Conservation (phyloP, 495 filamentous ascomycete species). For the Aspergillus diversus region DNA sequence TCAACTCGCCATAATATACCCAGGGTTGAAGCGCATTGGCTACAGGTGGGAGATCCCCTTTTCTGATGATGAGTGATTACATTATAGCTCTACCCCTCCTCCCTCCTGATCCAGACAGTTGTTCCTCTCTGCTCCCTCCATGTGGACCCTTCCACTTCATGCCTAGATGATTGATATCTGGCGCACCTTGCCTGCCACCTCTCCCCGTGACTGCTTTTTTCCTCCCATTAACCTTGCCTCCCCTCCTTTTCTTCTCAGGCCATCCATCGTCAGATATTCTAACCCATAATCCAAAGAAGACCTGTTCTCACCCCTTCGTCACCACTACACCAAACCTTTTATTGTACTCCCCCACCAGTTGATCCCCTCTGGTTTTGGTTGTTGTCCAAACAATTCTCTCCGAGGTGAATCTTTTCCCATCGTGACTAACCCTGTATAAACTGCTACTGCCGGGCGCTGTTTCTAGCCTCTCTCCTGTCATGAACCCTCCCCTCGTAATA, state of each 20-base stretch:
- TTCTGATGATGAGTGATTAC: conserved; percentile 16
- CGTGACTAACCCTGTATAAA: conserved; percentile 8
- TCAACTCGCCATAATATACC: conserved; percentile 18
- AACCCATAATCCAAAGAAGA: conserved; percentile 2
- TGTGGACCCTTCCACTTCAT: conserved; percentile 16
- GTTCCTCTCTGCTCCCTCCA: conserved; percentile 15
- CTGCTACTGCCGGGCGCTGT: conserved; percentile 1
- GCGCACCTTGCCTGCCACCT: conserved; percentile 8
- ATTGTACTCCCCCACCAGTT: conserved; percentile 4
- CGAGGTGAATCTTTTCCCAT: conserved; percentile 15
- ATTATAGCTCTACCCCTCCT: conserved; percentile 13
- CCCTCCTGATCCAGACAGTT: conserved; percentile 18
- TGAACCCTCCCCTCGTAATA: conserved; percentile 25
- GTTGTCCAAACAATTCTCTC: conserved; percentile 11
- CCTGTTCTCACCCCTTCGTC: conserved; percentile 3
- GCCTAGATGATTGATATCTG: conserved; percentile 20
- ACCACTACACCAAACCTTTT: conserved; percentile 4
- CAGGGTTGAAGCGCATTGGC: conserved; percentile 15
- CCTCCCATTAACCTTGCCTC: conserved; percentile 9
- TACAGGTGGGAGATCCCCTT: conserved; percentile 21
- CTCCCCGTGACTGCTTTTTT: conserved; percentile 12
- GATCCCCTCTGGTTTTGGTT: conserved; percentile 3
- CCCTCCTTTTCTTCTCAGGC: conserved; percentile 12
- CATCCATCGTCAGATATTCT: conserved; percentile 12
- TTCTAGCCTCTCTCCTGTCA: neutral